Percentiles rank a stretch among this genome's conserved stretches.
phyloP scores from a whole-genome alignment of 148 eudicot species.

The Beta vulgaris region DNA sequence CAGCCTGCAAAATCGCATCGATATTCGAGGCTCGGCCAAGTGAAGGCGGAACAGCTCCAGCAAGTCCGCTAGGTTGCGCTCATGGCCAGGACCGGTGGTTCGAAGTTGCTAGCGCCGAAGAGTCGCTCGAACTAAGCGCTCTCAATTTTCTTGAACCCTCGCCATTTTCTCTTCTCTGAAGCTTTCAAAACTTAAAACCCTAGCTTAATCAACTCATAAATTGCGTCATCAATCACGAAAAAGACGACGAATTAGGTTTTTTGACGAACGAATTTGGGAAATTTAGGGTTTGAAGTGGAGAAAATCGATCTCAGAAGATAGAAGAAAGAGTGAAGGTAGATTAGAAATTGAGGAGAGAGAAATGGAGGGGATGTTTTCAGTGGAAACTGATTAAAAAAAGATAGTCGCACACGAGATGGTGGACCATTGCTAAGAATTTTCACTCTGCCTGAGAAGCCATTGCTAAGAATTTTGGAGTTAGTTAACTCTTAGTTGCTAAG shows the following conservation, averaged over 20 bases:
- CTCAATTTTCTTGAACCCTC: slow-evolving; percentile 76
- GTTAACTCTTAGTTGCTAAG: no score
- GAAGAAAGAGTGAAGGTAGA: neutral
- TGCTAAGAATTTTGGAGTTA: neutral
- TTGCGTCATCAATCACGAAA: neutral
- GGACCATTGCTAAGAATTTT: no score
- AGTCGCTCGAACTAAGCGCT: slow-evolving; percentile 71
- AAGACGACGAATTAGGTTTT: neutral
- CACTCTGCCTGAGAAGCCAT: no score
- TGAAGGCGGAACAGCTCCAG: slow-evolving; percentile 81
- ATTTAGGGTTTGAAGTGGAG: neutral
- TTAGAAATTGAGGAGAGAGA: neutral
- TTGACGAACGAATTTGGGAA: neutral
- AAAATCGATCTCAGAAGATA: neutral
- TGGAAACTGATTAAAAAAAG: neutral
- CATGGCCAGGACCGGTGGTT: slow-evolving; percentile 55
- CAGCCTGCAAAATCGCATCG: slow-evolving; percentile 81
- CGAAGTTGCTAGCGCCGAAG: slow-evolving; percentile 74
- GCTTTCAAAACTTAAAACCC: slow-evolving; percentile 15
- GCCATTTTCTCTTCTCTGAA: slow-evolving; percentile 27
- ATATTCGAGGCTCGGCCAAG: slow-evolving; percentile 64
- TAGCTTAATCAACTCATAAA: neutral
- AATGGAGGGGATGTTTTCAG: neutral
- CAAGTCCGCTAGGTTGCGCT: slow-evolving; percentile 68
- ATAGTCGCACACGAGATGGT: neutral